Evolutionary conservation across 805 yeast species (phyloP), one percentile per base, ranked within the genome.

Genomic region (Spathaspora girioi): DNA sequence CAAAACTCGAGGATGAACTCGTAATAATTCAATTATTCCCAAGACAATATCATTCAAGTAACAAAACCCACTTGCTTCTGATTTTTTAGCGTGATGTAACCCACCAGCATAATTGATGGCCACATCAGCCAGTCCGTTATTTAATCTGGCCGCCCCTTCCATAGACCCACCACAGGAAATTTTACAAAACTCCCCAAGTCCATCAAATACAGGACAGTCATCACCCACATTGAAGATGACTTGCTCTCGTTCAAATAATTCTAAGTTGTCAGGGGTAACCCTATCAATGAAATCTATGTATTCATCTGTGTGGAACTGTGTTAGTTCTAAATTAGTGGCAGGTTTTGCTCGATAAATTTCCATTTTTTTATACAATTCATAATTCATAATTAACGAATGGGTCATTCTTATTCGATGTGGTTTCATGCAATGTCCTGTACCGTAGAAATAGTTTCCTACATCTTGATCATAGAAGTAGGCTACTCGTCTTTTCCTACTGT

Each of bases 371-470:
- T 94, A 92, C 49, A 94, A 79, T 1, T 97, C 98, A 69, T 94
- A 94, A 71, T 93, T 92, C 96, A 94, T 93, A 59, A 94, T 89
- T 62, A 94, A 78, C 42, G 96, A 89, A 69, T 94, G 98, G 9
- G 98, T 96, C 96, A 94, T 92, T 82, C 98, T 87, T 73, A 94
- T 91, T 65, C 99, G 84, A 69, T 93, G 98, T 26, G 99, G 99
- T 68, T 94, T 94, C 99, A 94, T 94, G 45, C 97, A 97, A 70
- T 94, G 99, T 26, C 97, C 97, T 3, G 97, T 94, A 49, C 98
- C 98, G 66, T 94, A 94, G 45, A 97, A 96, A 70, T 93, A 93
- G 73, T 94, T 94, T 29, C 98, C 98, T 45, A 94, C 97, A 68
- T 93, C 99, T 32, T 96, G 75, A 49, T 71, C 78, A 53, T 75